Evolutionary conservation across 2,329 filamentous ascomycete species (phyloP).

Genomic region (Talaromyces sp.): DNA sequence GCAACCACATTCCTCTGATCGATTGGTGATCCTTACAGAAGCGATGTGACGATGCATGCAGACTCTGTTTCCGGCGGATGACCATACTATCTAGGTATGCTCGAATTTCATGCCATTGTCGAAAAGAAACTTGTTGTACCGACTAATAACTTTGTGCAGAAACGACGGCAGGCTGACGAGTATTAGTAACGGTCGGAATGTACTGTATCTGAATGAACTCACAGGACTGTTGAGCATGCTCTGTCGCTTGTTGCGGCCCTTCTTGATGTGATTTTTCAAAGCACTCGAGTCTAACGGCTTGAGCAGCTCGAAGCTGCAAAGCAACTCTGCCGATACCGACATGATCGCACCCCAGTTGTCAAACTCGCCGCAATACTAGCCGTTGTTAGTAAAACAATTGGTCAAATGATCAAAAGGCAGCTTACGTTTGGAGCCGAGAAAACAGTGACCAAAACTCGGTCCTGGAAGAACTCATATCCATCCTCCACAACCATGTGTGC

Average conservation of each 20-base stretch:
- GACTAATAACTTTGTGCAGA: conserved; percentile 45
- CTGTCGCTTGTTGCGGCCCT: conserved; percentile 88
- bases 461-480: conserved; percentile 97
- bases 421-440: conserved; percentile 96
- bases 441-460: conserved; percentile 89
- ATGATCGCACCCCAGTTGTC: conserved; percentile 99
- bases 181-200: conserved; percentile 13
- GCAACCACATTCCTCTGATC: neutral
- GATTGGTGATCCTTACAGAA: neutral
- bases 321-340: conserved; percentile 88
- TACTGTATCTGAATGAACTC: conserved; percentile 47
- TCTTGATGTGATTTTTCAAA: conserved; percentile 98
- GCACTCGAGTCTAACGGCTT: conserved; percentile 95
- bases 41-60: conserved; percentile 6
- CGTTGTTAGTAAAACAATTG: conserved; percentile 25
- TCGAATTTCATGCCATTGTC: conserved; percentile 14
- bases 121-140: conserved; percentile 1
- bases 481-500: conserved; percentile 99
- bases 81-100: conserved; percentile 4
- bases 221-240: conserved; percentile 95
- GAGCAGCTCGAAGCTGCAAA: conserved; percentile 94
- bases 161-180: conserved; percentile 40
- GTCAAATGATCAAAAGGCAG: conserved; percentile 23
- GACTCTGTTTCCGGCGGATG: neutral
- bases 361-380: conserved; percentile 93